Base-by-base conservation (phyloP, 768 basidiomycete species). In the Boletus fagicola region DNA sequence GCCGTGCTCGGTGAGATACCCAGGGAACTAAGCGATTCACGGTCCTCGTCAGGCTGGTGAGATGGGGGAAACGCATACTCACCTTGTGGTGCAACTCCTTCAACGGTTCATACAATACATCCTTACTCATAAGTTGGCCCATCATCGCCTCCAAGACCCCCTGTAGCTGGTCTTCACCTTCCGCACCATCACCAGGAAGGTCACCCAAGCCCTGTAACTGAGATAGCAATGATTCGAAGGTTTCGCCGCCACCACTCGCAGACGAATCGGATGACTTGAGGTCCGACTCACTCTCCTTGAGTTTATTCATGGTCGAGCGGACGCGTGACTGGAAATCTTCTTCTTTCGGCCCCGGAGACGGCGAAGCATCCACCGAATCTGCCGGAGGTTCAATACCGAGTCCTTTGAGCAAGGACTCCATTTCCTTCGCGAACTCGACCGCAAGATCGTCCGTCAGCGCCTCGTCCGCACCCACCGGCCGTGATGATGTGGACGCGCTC, bases 31-130 rank as follows among this genome's bases (percentile, higher is more conserved):
- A n/a, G n/a, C n/a, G 31, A 48, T 8, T 6, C 18, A 26, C 31
- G 31, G 33, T 78, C 18, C 73, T 22, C 44, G 33, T 58, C 36
- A 56, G 24, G 44, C 16, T 3, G 8, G 26, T 7, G 22, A 47
- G 46, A 53, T 3, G 13, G 4, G 30, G 20, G 4, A n/a, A 1
- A 5, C 5, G 22, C 11, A 43, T 5, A 26, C 68, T 49, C 48
- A 49, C 67, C 62, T 70, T 72, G 9, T 72, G 65, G 47, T 68
- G 16, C 49, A 96, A 72, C 67, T 96, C 93, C 62, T 89, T 90
- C 56, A 95, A 68, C 0, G 94, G 93, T 45, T 93, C 91, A 62
- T 94, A 88, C n/a, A 95, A 73, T 83, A 73, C 59, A 0, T 73
- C 67, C 38, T 71, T 73, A 38, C 62, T 40, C 71, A 71, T 73